Base-by-base conservation (phyloP, 1,284 basidiomycete species). In the Rhodotorula sp. region DNA sequence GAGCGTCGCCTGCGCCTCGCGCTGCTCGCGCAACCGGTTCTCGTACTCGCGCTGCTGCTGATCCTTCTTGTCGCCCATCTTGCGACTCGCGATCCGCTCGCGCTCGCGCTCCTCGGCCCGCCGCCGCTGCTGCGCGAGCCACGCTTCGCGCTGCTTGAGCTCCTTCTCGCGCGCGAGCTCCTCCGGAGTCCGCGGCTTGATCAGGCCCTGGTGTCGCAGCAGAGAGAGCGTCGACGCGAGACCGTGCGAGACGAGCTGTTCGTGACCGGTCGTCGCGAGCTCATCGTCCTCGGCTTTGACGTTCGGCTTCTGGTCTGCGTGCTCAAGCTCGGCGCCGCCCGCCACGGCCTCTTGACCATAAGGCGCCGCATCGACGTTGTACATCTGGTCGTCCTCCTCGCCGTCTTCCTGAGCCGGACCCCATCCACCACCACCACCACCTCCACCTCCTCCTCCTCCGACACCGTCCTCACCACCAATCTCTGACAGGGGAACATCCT, bases 41-140 rank as follows among this genome's bases (percentile, higher is more conserved):
- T 97, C 93, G 80, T 92, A 94, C 82, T 99, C 97, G 67, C 95
- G 87, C 72, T 92, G 90, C 28, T 92, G 90, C 82, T 98, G 95
- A 80, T 97, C 95, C 81, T 91, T 94, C 15, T 77, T 74, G 80
- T 89, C 89, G n/a, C 85, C 86, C 14, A 76, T 75, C n/a, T 61
- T 63, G 55, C 74, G 59, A 8, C 88, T 84, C 75, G 88, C 87
- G 70, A 90, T 81, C 60, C 86, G 86, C 69, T 95, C 93, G 59
- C 90, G 79, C 78, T 97, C 94, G 49, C 92, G 87, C 76, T 91
- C 86, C 14, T 89, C 86, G 67, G 90, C 84, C 68, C 88, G 85
- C 52, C 85, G 86, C 47, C 93, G 87, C 79, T 94, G 89, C 72
- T 93, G 89, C 0, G 92, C 89, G 2, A 98, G 83, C 95, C 95